Conservation (phyloP, 208 protist genomes). For the Blastocrithidia nonstop region DNA sequence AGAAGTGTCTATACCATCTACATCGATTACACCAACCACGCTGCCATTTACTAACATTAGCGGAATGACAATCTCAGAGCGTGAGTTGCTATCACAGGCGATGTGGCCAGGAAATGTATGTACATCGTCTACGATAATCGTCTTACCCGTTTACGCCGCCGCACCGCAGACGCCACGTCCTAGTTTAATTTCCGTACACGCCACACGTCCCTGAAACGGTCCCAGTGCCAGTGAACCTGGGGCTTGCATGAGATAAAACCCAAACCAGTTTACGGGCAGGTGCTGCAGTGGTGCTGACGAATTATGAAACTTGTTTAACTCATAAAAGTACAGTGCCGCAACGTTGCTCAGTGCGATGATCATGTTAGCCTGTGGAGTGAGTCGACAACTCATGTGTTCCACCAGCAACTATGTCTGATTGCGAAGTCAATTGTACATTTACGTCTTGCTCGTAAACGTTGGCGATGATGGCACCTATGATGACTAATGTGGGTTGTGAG, state of each 20-base stretch:
- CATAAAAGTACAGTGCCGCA: slow-evolving; percentile 67
- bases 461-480: slow-evolving; percentile 9
- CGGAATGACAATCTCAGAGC: slow-evolving; percentile 87
- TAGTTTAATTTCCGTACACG: slow-evolving; percentile 75
- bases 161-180: slow-evolving; percentile 85
- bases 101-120: slow-evolving; percentile 90
- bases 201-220: slow-evolving; percentile 87
- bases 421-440: slow-evolving; percentile 47
- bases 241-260: slow-evolving; percentile 83
- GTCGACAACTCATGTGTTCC: slow-evolving; percentile 17
- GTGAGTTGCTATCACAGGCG: slow-evolving; percentile 78
- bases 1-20: slow-evolving; percentile 41
- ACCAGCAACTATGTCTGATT: slow-evolving; percentile 25
- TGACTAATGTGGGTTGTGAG: slow-evolving; percentile 1
- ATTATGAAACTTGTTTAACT: slow-evolving; percentile 40
- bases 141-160: slow-evolving; percentile 23
- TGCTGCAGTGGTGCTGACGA: slow-evolving; percentile 24
- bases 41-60: slow-evolving; percentile 35
- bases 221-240: slow-evolving; percentile 72
- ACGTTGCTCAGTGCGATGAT: slow-evolving; percentile 61
- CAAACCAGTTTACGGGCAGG: slow-evolving; percentile 80
- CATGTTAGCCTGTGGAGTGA: slow-evolving; percentile 46
- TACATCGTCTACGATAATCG: slow-evolving; percentile 68
- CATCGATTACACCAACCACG: slow-evolving; percentile 68
- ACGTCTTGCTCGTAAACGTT: slow-evolving; percentile 23